Percentiles rank a stretch among this genome's conserved stretches.
Evolutionary conservation across 108 stramenopile species (phyloP).

Genomic region (Nannochloropsis gaditana): DNA sequence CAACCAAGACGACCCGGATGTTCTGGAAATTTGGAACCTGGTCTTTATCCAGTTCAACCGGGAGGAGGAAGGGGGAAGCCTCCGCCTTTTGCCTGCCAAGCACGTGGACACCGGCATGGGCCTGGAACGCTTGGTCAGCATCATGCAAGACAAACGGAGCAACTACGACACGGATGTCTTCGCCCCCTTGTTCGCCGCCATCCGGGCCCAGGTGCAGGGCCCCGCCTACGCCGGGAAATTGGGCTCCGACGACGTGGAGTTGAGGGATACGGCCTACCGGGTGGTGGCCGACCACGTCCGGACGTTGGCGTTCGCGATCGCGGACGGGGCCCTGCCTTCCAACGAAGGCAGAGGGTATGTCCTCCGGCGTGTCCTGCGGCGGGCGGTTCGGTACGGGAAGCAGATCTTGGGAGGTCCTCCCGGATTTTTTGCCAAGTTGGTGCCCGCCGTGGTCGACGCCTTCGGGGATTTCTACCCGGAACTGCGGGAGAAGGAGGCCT

Average conservation of each 20-base stretch:
- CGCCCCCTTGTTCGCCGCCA: slow-evolving; percentile 42
- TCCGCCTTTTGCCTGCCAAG: slow-evolving; percentile 42
- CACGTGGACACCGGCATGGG: slow-evolving; percentile 57
- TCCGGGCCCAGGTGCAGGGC: slow-evolving; percentile 24
- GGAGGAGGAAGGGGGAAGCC: slow-evolving; percentile 28
- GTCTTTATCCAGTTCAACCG: slow-evolving; percentile 58
- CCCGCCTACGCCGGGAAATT: slow-evolving; percentile 42
- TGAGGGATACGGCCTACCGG: slow-evolving; percentile 52
- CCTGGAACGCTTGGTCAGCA: slow-evolving; percentile 49
- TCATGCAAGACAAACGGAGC: slow-evolving; percentile 42
- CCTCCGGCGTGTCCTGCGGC: slow-evolving; percentile 51
- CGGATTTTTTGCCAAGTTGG: slow-evolving; percentile 50
- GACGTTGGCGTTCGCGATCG: slow-evolving; percentile 52
- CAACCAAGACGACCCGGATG: slow-evolving; percentile 60
- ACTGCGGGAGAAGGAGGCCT: slow-evolving; percentile 40
- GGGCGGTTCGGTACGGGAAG: slow-evolving; percentile 54
- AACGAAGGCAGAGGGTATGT: slow-evolving; percentile 56
- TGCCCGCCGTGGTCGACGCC: slow-evolving; percentile 47
- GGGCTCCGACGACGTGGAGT: slow-evolving; percentile 42
- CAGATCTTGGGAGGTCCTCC: slow-evolving; percentile 43
- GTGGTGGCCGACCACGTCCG: slow-evolving; percentile 54
- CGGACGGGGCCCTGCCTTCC: slow-evolving; percentile 41
- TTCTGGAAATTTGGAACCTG: slow-evolving; percentile 57
- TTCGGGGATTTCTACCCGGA: slow-evolving; percentile 49
- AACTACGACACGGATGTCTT: slow-evolving; percentile 57